These are phyloP conservation scores for Excoecaria cochinchinensis DNA, from an alignment of 345 rosid species.

Conservation along the genomic window DNA sequence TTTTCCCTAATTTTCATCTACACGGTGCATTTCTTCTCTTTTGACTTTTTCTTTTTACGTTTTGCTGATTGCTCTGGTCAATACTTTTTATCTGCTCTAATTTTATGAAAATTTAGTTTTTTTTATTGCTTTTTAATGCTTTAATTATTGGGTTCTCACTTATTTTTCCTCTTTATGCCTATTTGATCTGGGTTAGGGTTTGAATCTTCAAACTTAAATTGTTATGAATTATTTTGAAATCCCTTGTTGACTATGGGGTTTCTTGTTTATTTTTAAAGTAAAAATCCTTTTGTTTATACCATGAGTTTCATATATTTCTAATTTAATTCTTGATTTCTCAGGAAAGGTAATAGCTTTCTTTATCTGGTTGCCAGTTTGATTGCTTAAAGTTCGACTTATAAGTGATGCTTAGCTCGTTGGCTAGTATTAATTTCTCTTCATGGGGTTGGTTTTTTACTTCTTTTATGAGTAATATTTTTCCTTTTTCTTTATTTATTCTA, in stretches of 20 bases:
- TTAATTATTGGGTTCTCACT: no score
- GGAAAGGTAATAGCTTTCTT: neutral
- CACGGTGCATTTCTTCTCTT: no score
- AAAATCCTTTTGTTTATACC: neutral
- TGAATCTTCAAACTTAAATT: no score
- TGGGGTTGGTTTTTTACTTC: neutral
- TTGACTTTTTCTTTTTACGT: no score
- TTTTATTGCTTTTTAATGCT: no score
- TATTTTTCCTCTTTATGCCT: no score
- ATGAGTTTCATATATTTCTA: neutral
- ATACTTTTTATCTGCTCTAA: no score
- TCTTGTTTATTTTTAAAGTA: neutral
- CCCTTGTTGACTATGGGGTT: neutral
- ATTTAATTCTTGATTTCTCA: neutral
- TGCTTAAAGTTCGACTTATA: neutral
- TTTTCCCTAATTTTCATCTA: no score
- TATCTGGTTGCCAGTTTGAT: neutral
- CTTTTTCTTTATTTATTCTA: neutral
- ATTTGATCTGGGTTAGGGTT: no score
- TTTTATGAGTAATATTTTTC: neutral
- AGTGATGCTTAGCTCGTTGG: neutral
- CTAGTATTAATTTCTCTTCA: neutral
- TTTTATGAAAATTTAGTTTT: no score
- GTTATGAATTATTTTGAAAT: neutral
- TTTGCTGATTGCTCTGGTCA: no score